Conservation (phyloP, 202 grass and related monocot genomes). For the Miscanthus sacchariflorus region DNA sequence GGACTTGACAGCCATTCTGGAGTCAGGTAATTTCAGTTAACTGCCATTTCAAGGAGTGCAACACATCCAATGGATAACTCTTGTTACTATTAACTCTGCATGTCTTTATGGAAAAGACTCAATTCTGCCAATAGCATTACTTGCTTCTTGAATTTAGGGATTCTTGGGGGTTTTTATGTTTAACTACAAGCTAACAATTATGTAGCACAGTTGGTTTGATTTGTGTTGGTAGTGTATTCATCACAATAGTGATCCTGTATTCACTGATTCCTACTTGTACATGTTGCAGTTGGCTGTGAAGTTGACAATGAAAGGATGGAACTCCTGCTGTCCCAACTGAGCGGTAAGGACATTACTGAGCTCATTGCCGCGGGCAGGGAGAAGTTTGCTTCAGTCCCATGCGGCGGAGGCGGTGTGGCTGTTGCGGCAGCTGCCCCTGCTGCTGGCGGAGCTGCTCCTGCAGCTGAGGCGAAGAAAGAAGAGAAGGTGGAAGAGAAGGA, state of each 20-base stretch:
- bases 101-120: not conserved
- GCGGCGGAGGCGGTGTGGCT: constrained; percentile 54
- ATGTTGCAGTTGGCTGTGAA: constrained; percentile 54
- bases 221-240: not conserved
- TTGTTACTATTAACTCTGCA: not conserved
- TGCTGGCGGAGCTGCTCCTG: constrained; percentile 46
- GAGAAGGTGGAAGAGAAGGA: constrained; percentile 77
- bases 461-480: constrained; percentile 54
- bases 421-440: constrained; percentile 36
- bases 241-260: not conserved
- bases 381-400: constrained; percentile 76
- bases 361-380: constrained; percentile 61
- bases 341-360: constrained; percentile 61
- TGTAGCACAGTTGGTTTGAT: not conserved
- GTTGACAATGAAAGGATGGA: constrained; percentile 56
- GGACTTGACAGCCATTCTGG: constrained; percentile 72
- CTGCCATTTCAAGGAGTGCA: not conserved
- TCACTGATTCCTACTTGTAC: not conserved
- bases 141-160: not conserved
- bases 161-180: not conserved
- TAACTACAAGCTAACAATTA: not conserved
- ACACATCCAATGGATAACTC: not conserved
- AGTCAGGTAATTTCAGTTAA: constrained; percentile 58
- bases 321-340: constrained; percentile 55
- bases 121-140: not conserved